Base-by-base conservation (phyloP, 2,329 filamentous ascomycete genomes). In the Cadophora luteo-olivacea region DNA sequence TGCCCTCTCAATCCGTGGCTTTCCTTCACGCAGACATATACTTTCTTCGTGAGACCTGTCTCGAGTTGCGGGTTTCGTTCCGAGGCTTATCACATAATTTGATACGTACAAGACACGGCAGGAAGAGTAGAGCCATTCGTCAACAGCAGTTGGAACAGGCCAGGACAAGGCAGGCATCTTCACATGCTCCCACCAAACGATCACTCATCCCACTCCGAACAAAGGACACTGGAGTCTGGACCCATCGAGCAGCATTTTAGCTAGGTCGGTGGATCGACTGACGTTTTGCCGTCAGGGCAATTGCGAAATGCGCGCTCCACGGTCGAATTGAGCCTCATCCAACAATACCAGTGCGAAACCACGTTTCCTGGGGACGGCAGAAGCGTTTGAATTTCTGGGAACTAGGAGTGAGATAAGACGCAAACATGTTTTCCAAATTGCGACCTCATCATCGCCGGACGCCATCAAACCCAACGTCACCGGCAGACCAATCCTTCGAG, bases 341-440 rank as follows among this genome's bases (percentile, higher is more conserved):
- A 60, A 61, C 55, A 57, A 49, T 29, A 60, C 16, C 29, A 19
- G n/a, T 60, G 25, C 60, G 16, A 62, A 3, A 54, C 14, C 14
- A 55, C 48, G 29, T 61, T 33, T 38, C 4, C 57, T 16, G 16
- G 29, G 14, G 19, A 29, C 33, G n/a, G 48, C 24, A 60, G 32
- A 33, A 16, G 48, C 29, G n/a, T 9, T 54, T 11, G 22, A 32
- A 32, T 25, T 38, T 24, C 14, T 29, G 8, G 4, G 24, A 51
- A 38, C 11, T 49, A 32, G 54, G 32, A 29, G 41, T n/a, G n/a
- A 11, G 19, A 49, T 52, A 51, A 36, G 14, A 64, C 62, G 32
- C 22, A 61, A 70, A 66, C 25, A 79, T 79, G 77, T 79, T 79
- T 69, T 77, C 76, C 22, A 78, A 79, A 71, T 70, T 79, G 54